Base-by-base conservation (phyloP, 495 filamentous ascomycete genomes). In the Oleoguttula mirabilis region DNA sequence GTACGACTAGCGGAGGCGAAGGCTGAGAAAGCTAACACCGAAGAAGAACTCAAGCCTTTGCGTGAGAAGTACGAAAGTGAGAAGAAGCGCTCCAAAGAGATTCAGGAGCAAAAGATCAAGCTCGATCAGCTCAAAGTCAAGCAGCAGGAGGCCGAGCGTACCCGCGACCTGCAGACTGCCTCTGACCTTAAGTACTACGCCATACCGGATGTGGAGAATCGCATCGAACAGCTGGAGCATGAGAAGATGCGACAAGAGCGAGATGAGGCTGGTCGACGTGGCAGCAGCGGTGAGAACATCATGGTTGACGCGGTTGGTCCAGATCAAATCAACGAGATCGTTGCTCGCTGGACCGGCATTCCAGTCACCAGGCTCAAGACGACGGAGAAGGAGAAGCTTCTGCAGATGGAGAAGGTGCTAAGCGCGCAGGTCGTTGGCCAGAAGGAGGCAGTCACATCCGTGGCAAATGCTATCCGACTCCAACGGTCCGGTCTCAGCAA, bases 271-370 rank as follows among this genome's bases (percentile, higher is more conserved):
- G 70, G 69, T 12, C 71, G 65, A 10, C 52, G 59, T 0, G 76
- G 71, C 24, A 68, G 70, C 11, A 59, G 62, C 3, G 79, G 75
- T 32, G 72, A 76, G 39, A 61, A 73, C 14, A 72, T 96, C 53
- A 69, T 94, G 30, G 86, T 88, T 8, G 90, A 98, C 59, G 70
- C 90, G 5, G 90, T 98, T 40, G 92, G 92, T 10, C 86, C 90
- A 3, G 90, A 98, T 41, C 88, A 98, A 58, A 98, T 98, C 72
- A 96, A 98, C 63, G 90, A 98, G 58, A 96, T 96, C 41, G 90
- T 98, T 23, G 82, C 80, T 25, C 75, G 84, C 19, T 94, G 86
- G 85, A 96, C 92, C 8, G 90, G 90, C 48, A 98, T 98, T 51
- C 90, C 90, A 3, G 84, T 98, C 36, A 95, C 84, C 3, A 71